Conservation (phyloP, 1,284 basidiomycete species). For the Ustanciosporium gigantosporum region DNA sequence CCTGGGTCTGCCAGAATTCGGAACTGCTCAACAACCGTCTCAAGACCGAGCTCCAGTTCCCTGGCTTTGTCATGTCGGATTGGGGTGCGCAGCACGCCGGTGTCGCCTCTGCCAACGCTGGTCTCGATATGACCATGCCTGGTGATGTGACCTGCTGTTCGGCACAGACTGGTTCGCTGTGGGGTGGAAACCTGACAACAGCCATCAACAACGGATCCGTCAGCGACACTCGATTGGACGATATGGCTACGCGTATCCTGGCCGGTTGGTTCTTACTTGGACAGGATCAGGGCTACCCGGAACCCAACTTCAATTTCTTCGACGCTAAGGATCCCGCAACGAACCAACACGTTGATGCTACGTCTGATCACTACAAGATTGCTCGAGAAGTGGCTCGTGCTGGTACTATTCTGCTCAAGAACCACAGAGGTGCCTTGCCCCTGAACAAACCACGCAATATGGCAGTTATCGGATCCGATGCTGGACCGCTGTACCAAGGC, state of each 20-base stretch:
- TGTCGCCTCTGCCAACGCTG: conserved; percentile 65
- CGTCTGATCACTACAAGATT: conserved; percentile 70
- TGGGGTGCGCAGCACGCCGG: conserved; percentile 52
- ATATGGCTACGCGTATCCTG: conserved; percentile 62
- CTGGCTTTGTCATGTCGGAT: conserved; percentile 67
- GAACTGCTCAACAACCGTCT: conserved; percentile 72
- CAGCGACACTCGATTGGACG: conserved; percentile 65
- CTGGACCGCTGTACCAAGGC: conserved; percentile 71
- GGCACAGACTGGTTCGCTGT: conserved; percentile 18
- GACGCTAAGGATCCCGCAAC: conserved; percentile 35
- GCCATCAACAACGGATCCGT: conserved; percentile 74
- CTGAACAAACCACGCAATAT: conserved; percentile 39
- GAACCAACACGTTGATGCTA: conserved; percentile 72
- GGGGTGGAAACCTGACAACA: conserved; percentile 65
- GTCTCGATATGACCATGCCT: conserved; percentile 69
- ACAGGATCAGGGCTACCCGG: conserved; percentile 53
- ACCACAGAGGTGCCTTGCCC: conserved; percentile 60
- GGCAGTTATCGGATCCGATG: conserved; percentile 64
- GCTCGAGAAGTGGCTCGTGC: conserved; percentile 76
- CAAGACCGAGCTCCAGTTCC: conserved; percentile 76
- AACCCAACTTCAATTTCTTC: conserved; percentile 50
- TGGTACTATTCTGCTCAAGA: conserved; percentile 76
- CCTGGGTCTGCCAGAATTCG: conserved; percentile 68
- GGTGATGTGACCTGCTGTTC: conserved; percentile 44
- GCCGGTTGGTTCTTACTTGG: conserved; percentile 62